Evolutionary conservation across 2,329 filamentous ascomycete species (phyloP).

Genomic region (Coniochaeta prunicola): DNA sequence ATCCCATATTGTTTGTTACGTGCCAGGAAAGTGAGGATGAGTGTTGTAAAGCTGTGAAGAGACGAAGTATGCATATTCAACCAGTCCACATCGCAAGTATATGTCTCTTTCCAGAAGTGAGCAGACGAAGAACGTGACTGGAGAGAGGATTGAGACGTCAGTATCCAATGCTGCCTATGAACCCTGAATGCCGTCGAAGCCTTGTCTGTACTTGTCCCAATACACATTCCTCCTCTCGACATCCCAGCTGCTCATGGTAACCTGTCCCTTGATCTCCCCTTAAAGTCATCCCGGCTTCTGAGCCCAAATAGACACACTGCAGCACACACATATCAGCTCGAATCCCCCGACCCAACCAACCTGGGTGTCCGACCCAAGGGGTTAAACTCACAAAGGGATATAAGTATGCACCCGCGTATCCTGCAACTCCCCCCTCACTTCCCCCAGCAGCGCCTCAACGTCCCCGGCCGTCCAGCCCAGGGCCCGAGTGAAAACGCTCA

Average conservation of each 20-base stretch:
- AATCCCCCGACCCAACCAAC: too few relatives aligned
- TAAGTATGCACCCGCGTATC: not conserved
- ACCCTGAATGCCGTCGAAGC: not conserved
- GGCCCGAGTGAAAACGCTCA: not conserved
- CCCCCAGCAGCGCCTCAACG: not conserved
- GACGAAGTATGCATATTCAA: not conserved
- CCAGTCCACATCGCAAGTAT: not conserved
- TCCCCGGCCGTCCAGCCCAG: not conserved
- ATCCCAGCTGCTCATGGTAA: not conserved
- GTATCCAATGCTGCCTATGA: not conserved
- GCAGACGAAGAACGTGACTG: not conserved
- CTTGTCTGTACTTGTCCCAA: not conserved
- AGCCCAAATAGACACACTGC: slow-evolving; percentile 1
- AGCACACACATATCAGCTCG: not conserved
- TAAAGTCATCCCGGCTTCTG: not conserved
- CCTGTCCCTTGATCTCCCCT: not conserved
- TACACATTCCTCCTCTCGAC: not conserved
- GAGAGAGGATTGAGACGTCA: not conserved
- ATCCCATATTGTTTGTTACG: not conserved
- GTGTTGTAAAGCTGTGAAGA: not conserved
- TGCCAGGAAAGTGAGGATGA: not conserved
- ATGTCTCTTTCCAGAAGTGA: not conserved
- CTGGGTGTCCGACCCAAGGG: too few relatives aligned
- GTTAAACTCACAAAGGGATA: not conserved
- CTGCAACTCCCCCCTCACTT: not conserved